Evolutionary conservation across 352 stramenopile genomes (phyloP).

Genomic region (Phytopythium ostracodes): DNA sequence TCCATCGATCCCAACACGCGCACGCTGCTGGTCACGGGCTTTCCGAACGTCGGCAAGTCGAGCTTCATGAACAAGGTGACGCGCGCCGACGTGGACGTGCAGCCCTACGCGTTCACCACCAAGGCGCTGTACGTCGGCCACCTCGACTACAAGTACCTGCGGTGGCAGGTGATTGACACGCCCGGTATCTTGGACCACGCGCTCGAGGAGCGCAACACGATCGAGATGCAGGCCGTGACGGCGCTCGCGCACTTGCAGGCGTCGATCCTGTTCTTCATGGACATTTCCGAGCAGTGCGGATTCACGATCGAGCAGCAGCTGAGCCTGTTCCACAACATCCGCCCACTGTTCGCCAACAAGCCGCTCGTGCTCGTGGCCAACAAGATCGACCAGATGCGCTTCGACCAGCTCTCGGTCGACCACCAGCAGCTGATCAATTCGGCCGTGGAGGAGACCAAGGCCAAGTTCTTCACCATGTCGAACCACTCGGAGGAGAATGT

Average conservation of each 20-base stretch:
- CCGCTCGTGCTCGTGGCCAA: slow-evolving; percentile 98
- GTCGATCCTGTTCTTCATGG: slow-evolving; percentile 99
- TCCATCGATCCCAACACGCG: slow-evolving; percentile 99
- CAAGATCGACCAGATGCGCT: slow-evolving; percentile 98
- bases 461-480: slow-evolving; percentile 97
- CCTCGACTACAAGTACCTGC: slow-evolving; percentile 99
- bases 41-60: slow-evolving; percentile 99
- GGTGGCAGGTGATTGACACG: slow-evolving; percentile 99
- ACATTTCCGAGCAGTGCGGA: slow-evolving; percentile 99
- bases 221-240: slow-evolving; percentile 99
- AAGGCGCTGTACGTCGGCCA: slow-evolving; percentile 99
- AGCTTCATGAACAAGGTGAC: slow-evolving; percentile 99
- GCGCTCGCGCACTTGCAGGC: slow-evolving; percentile 98
- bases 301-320: slow-evolving; percentile 99
- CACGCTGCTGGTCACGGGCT: slow-evolving; percentile 98
- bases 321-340: slow-evolving; percentile 97
- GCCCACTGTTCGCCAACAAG: slow-evolving; percentile 99
- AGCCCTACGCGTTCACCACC: slow-evolving; percentile 99
- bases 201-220: slow-evolving; percentile 99
- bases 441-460: slow-evolving; percentile 67
- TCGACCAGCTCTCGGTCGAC: slow-evolving; percentile 81
- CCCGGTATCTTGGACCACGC: slow-evolving; percentile 99
- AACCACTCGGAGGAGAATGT: slow-evolving; percentile 98
- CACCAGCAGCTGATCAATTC: slow-evolving; percentile 83
- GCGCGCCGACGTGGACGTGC: slow-evolving; percentile 98